Base-by-base conservation (phyloP, 768 basidiomycete species). In the Russula sp. region DNA sequence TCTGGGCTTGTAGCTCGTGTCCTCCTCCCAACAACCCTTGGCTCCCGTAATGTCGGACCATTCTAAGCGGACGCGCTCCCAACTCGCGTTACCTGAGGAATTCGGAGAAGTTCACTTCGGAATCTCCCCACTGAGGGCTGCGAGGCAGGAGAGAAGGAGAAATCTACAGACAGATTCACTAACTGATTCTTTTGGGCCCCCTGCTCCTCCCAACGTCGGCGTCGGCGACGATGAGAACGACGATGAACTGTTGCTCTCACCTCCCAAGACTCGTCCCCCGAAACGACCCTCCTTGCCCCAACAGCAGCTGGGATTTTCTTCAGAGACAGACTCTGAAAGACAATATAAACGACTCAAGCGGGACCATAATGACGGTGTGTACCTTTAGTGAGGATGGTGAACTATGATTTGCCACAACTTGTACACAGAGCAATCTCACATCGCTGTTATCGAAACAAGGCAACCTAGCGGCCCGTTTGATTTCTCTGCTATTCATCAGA, bases 51-150 rank as follows among this genome's bases (percentile, higher is more conserved):
- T 65, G 51, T 52, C 66, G 16, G 64, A 61, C 34, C 45, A 52
- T 35, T 54, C 56, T 8, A 66, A 66, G 35, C 66, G 66, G 42
- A 66, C 66, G 41, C 66, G 66, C 14, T 66, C 66, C 7, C 66
- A 66, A 32, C 42, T 59, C 49, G 22, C 56, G 8, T n/a, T 66
- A 20, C 14, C 50, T 3, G 64, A 65, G 38, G 58, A 53, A 51
- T 42, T 55, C 9, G 20, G 41, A 7, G 59, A 59, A 2, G 36
- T 65, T 61, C 59, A 47, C 20, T 42, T 61, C 13, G 62, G 55
- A 57, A 11, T 60, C 8, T 66, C 66, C 22, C 66, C 66, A 9
- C 45, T 58, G 46, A 65, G 60, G 46, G 59, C 58, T 22, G 66
- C 66, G 32, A 56, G 53, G 47, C 59, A 35, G 34, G 66, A 61